phyloP scores from a whole-genome alignment of 208 protist species.

The Wallacemonas collosoma region DNA sequence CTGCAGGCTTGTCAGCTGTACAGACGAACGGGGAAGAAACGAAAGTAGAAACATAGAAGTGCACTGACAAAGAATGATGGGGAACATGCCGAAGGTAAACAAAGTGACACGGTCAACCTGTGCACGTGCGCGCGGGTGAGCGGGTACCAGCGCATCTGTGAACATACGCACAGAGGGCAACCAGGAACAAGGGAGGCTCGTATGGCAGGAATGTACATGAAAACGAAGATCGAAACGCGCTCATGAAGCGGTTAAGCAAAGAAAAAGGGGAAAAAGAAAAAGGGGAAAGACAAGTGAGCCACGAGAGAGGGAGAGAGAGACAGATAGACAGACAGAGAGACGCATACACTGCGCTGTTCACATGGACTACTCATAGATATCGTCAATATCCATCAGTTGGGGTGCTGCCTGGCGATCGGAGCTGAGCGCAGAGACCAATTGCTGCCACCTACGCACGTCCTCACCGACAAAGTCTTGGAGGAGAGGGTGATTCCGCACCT shows the following conservation, averaged over 20 bases:
- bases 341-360: not conserved
- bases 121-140: no score
- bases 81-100: no score
- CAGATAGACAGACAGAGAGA: no score
- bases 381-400: constrained; percentile 26
- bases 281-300: not conserved
- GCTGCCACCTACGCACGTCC: constrained; percentile 44
- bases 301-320: constrained; percentile 8
- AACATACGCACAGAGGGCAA: no score
- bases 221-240: constrained; percentile 8
- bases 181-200: no score
- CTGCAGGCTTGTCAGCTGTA: no score
- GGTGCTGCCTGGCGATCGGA: constrained; percentile 38
- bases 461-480: constrained; percentile 36
- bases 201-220: not conserved
- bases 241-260: not conserved
- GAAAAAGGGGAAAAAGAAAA: constrained; percentile 13
- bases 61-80: no score
- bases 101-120: no score
- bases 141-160: no score
- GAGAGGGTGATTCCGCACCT: constrained; percentile 40
- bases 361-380: constrained; percentile 19
- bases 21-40: no score
- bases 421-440: constrained; percentile 34
- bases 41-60: no score